Evolutionary conservation across 2,329 filamentous ascomycete genomes (phyloP), one percentile per base, ranked within the genome.

Genomic region (Sphaerulina musiva): DNA sequence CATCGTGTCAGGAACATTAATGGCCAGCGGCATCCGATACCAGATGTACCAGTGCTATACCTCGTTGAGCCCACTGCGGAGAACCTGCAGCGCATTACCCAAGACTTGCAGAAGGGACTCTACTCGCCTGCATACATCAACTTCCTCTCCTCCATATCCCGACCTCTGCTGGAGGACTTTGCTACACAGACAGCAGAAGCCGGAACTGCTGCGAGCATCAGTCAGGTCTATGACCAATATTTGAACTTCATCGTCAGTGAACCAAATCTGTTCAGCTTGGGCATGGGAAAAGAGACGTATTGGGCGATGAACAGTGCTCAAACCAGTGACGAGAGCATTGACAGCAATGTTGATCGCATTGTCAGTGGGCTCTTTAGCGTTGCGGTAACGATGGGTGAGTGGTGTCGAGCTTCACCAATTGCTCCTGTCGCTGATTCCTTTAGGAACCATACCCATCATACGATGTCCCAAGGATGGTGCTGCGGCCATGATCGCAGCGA

Each of bases 281-380:
- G 91, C 8, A 87, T 97, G 81, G 86, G 90, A 61, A 93, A 93
- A 62, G 87, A 95, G 70, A 89, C 88, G 7, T 98, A 98, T 70
- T 95, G 89, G 83, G 89, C 88, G n/a, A 77, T 98, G 67, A 97
- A 97, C 74, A 97, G 91, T 71, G 87, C 87, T 12, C 85, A 88
- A 68, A 95, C 90, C 2, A 88, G 86, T 61, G 93, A 97, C 64
- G 88, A 93, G 55, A 87, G 93, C 67, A 80, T 98, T 51, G 93
- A 97, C 66, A 78, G 80, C 49, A 84, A 93, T 38, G 82, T 98
- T 32, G 92, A 98, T 70, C 84, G 85, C 62, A 92, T 97, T 59
- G 93, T 98, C 48, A 95, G 87, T 65, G 93, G 93, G 0, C 76
- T 98, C n/a, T 98, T 97, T 73, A 96, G 91, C 59, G 93, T 98